A percentile compares a stretch with the other conserved stretches of the same genome.
phyloP scores from a whole-genome alignment of 192 early-diverging fungal species.

The Backusella mclennaniae region DNA sequence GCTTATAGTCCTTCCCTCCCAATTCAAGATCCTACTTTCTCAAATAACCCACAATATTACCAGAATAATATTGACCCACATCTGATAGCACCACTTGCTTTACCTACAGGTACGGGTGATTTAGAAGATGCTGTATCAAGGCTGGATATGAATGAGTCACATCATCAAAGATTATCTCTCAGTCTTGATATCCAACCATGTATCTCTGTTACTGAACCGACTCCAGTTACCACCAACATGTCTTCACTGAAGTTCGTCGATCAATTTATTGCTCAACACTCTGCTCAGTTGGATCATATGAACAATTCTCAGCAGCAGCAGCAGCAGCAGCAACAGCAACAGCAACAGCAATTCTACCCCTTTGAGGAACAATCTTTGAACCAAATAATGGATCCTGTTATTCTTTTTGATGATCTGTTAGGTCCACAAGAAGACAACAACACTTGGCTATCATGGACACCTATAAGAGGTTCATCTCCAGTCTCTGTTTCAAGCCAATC shows the following conservation, averaged over 20 bases:
- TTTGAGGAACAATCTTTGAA: background rate
- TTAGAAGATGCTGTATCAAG: slow-evolving; percentile 1
- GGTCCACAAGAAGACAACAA: background rate
- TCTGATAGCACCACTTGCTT: background rate
- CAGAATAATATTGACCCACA: background rate
- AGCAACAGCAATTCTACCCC: background rate
- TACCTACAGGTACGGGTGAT: background rate
- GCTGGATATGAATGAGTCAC: background rate
- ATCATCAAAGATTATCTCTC: background rate
- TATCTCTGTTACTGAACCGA: slow-evolving; percentile 17
- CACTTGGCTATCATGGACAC: slow-evolving; percentile 11
- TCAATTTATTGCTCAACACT: slow-evolving; percentile 12
- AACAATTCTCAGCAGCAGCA: background rate
- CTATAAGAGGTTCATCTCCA: slow-evolving; percentile 13
- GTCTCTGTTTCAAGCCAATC: background rate
- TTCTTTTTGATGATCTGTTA: background rate
- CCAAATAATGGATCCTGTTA: background rate
- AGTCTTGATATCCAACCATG: slow-evolving; percentile 12
- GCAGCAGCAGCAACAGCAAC: background rate
- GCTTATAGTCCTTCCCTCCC: background rate
- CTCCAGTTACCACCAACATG: background rate
- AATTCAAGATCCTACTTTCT: background rate
- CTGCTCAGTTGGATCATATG: background rate
- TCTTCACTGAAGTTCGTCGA: background rate
- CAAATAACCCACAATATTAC: background rate